Conservation (phyloP, 2,329 filamentous ascomycete species). For the Alternaria gansuensis region DNA sequence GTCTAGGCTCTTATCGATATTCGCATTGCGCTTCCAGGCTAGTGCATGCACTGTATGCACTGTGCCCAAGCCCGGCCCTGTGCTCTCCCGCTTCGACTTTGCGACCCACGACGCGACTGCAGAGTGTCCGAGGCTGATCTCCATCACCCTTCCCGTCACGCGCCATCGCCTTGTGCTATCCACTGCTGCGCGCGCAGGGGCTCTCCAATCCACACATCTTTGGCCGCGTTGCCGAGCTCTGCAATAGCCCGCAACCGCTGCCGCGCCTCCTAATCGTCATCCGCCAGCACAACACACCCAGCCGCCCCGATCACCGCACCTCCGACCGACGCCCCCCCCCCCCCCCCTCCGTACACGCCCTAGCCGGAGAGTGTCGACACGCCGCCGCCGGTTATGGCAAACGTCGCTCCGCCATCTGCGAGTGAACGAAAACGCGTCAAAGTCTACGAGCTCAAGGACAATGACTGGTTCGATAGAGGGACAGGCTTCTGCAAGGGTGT, state of each 20-base stretch:
- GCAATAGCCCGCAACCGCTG: constrained; percentile 20
- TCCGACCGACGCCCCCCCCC: constrained; percentile 30
- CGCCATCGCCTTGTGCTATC: constrained; percentile 16
- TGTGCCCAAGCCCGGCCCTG: constrained; percentile 23
- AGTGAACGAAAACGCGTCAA: constrained; percentile 78
- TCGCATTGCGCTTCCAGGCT: constrained; percentile 12
- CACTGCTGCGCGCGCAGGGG: constrained; percentile 19
- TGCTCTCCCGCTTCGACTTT: constrained; percentile 24
- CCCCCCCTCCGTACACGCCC: too few species aligned
- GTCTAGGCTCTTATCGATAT: constrained; percentile 36
- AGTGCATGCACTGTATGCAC: constrained; percentile 22
- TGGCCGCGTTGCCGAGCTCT: constrained; percentile 18
- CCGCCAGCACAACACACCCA: constrained; percentile 28
- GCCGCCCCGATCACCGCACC: constrained; percentile 23
- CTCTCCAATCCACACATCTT: not conserved
- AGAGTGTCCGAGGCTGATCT: constrained; percentile 31
- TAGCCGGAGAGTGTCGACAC: constrained; percentile 42
- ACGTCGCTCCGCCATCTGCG: constrained; percentile 53
- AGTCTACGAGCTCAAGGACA: constrained; percentile 97
- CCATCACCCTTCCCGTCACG: constrained; percentile 30
- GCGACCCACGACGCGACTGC: constrained; percentile 34
- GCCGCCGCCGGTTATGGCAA: constrained; percentile 21
- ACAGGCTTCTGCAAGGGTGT: constrained; percentile 93
- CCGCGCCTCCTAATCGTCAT: constrained; percentile 31
- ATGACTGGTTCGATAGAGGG: constrained; percentile 98